Evolutionary conservation across 139 green algal species (phyloP), one percentile per base, ranked within the genome.

Genomic region (Chlamydomonas schloesseri): DNA sequence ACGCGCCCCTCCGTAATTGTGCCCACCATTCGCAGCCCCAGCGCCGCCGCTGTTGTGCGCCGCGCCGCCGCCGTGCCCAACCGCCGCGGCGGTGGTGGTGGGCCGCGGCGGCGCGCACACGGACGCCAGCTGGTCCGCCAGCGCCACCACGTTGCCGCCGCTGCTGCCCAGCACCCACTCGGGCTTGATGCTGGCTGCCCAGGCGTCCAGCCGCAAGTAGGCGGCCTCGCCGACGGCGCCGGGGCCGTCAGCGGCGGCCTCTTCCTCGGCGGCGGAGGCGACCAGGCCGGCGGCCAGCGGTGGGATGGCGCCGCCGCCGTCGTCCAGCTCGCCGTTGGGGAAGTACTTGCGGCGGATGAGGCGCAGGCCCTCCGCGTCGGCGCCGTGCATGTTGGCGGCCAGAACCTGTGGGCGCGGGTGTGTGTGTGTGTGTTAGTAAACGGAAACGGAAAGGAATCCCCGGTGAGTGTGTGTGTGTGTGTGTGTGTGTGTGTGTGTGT

Each of bases 301-400:
- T 0, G 90, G 91, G 0, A 92, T 71, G 24, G 91, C 91, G 20
- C 91, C 91, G 6, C 93, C 93, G 0, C 91, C 90, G 60, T 94
- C 91, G 37, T 93, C 93, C 31, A 95, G 89, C 90, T 95, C 93
- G 26, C 93, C 93, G 42, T 88, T 70, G 50, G 90, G 90, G 65
- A 95, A 95, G 81, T 91, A 79, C 47, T 85, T 87, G 21, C 72
- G 78, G 47, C 93, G 88, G 79, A 94, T 94, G 50, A 77, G 36
- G 36, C 85, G 71, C 29, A 94, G 86, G 0, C 69, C 87, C 67
- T 94, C 90, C 23, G 91, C 89, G 67, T 93, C 93, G 29, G 91
- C 91, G 9, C 91, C 93, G 57, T 93, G 90, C 88, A 95, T 89
- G 83, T 94, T 95, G 53, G 84, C 87, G 0, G 93, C 87, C 23